These are phyloP conservation scores for Triticum dicoccoides DNA, from an alignment of 176 grass and related monocot genomes.

Conservation along the genomic window DNA sequence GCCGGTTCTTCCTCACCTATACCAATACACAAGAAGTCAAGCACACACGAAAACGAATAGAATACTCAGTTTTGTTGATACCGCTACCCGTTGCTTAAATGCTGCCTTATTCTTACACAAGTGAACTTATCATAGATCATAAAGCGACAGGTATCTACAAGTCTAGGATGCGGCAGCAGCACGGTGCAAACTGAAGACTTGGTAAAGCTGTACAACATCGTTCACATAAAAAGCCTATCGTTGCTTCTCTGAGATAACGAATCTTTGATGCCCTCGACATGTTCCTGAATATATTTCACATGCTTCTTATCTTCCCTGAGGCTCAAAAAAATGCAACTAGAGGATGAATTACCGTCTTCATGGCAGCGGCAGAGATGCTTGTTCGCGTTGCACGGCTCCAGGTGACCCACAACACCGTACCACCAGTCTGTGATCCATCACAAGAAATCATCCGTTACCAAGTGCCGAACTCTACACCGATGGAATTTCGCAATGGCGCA, in stretches of 20 bases:
- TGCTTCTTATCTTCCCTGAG: no score
- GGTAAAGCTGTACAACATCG: slow-evolving; percentile 17
- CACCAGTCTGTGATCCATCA: slow-evolving; percentile 68
- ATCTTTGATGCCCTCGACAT: background rate
- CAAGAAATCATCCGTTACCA: slow-evolving; percentile 1
- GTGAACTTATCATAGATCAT: no score
- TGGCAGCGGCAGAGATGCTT: slow-evolving; percentile 75
- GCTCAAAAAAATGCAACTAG: no score
- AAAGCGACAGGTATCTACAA: background rate
- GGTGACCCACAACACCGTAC: slow-evolving; percentile 87
- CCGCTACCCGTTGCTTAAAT: no score
- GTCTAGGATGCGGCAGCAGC: background rate
- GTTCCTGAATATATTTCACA: background rate
- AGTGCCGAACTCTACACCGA: background rate
- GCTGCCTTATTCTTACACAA: no score
- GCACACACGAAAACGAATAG: no score
- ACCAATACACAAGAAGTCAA: no score
- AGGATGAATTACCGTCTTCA: slow-evolving; percentile 47
- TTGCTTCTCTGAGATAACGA: background rate
- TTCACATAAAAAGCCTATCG: background rate
- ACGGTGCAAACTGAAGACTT: background rate
- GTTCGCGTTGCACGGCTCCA: slow-evolving; percentile 52
- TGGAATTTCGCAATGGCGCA: background rate
- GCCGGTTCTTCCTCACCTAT: no score
- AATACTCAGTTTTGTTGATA: no score